phyloP scores from a whole-genome alignment of 2,329 filamentous ascomycete species.

The Cladosporium sp. region DNA sequence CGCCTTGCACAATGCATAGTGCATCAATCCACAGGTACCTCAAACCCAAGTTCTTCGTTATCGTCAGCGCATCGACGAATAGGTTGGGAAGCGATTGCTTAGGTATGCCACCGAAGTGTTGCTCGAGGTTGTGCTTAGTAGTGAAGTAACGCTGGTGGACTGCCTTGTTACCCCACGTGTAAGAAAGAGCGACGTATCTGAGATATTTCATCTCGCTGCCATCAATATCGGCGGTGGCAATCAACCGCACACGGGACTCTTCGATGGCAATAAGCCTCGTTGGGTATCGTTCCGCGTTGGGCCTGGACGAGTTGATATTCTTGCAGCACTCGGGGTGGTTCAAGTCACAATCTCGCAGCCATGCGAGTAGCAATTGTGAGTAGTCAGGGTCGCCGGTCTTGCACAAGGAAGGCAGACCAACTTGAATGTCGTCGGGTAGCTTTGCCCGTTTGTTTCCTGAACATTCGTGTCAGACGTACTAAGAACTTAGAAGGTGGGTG shows the following conservation, averaged over 20 bases:
- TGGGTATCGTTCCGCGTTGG: neutral
- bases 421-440: neutral
- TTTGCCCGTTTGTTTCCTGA: neutral
- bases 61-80: neutral
- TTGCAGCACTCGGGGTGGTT: neutral
- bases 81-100: neutral
- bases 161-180: neutral
- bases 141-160: neutral
- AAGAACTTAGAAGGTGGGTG: neutral
- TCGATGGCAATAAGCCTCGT: neutral
- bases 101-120: neutral
- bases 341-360: neutral
- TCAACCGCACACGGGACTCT: neutral
- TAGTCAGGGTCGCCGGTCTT: neutral
- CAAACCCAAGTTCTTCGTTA: neutral
- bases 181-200: neutral
- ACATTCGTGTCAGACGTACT: neutral
- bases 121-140: neutral
- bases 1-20: constrained; percentile 15
- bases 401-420: neutral
- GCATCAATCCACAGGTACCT: constrained; percentile 17
- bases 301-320: neutral
- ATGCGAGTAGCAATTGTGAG: neutral
- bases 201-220: neutral
- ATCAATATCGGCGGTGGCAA: neutral